These are phyloP conservation scores for Cordia subcordata DNA, from an alignment of 257 asterid genomes.

Conservation along the genomic window DNA sequence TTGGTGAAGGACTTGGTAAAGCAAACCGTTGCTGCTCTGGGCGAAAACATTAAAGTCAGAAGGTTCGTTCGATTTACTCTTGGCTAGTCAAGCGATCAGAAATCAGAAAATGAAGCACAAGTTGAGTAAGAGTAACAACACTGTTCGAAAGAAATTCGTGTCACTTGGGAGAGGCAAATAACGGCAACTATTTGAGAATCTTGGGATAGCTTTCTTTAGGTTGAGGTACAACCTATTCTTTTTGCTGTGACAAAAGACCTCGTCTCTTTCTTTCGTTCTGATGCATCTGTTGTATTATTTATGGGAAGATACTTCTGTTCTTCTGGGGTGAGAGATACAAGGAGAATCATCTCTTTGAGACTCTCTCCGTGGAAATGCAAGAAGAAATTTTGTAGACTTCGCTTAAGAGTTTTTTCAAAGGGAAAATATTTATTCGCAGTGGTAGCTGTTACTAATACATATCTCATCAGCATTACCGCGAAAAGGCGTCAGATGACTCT, in stretches of 20 bases:
- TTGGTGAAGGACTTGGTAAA: slow-evolving; percentile 83
- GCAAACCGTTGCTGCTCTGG: slow-evolving; percentile 87
- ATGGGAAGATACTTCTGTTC: not conserved
- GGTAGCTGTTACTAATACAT: no score
- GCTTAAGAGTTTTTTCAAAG: not conserved
- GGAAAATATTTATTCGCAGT: no score
- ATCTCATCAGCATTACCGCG: no score
- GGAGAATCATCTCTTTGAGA: not conserved
- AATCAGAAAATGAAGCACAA: slow-evolving; percentile 27
- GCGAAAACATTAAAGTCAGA: slow-evolving; percentile 88
- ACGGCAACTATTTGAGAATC: no score
- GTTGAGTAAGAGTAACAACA: slow-evolving; percentile 5
- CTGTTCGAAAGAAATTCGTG: no score
- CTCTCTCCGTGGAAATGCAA: not conserved
- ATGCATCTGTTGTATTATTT: not conserved
- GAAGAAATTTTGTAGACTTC: not conserved
- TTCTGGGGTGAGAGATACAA: not conserved
- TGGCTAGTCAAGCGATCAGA: slow-evolving; percentile 44
- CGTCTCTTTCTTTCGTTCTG: not conserved
- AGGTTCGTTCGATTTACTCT: slow-evolving; percentile 78
- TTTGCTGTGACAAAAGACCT: not conserved
- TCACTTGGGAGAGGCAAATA: no score
- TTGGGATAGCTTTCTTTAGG: no score
- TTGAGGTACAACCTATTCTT: not conserved
- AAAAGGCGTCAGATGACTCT: no score